Conservation (phyloP, 2,329 filamentous ascomycete genomes). For the Plectosphaerella cucumerina region DNA sequence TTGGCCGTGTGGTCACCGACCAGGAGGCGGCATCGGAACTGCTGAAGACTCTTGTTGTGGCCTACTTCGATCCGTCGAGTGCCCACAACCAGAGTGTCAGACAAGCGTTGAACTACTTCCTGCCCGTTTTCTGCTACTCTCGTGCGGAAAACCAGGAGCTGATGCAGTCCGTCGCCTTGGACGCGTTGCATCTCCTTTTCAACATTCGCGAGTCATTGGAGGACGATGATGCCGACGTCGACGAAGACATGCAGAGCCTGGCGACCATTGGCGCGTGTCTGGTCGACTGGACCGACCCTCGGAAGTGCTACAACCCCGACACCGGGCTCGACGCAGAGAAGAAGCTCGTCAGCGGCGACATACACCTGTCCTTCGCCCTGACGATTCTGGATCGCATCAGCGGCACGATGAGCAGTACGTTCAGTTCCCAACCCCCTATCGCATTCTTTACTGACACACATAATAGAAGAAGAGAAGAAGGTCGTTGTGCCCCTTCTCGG, state of each 20-base stretch:
- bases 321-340: slow-evolving; percentile 51
- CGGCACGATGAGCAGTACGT: slow-evolving; percentile 62
- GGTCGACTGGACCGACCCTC: slow-evolving; percentile 91
- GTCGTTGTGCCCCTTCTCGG: slow-evolving; percentile 70
- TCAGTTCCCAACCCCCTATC: not conserved
- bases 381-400: slow-evolving; percentile 73
- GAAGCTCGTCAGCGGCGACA: slow-evolving; percentile 66
- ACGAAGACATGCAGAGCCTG: slow-evolving; percentile 75
- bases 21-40: slow-evolving; percentile 64
- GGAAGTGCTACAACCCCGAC: slow-evolving; percentile 62
- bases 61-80: slow-evolving; percentile 87
- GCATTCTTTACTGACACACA: slow-evolving; percentile 20
- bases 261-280: slow-evolving; percentile 76
- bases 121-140: slow-evolving; percentile 91
- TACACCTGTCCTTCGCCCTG: slow-evolving; percentile 74
- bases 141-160: slow-evolving; percentile 76
- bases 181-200: slow-evolving; percentile 70
- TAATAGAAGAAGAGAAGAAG: slow-evolving; percentile 79
- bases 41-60: slow-evolving; percentile 77
- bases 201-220: slow-evolving; percentile 68
- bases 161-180: slow-evolving; percentile 71
- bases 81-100: slow-evolving; percentile 75
- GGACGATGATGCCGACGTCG: slow-evolving; percentile 71
- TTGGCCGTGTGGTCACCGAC: slow-evolving; percentile 74
- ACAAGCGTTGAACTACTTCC: slow-evolving; percentile 87